phyloP scores from a whole-genome alignment of 106 monocot genomes.

The Apostasia ramifera region DNA sequence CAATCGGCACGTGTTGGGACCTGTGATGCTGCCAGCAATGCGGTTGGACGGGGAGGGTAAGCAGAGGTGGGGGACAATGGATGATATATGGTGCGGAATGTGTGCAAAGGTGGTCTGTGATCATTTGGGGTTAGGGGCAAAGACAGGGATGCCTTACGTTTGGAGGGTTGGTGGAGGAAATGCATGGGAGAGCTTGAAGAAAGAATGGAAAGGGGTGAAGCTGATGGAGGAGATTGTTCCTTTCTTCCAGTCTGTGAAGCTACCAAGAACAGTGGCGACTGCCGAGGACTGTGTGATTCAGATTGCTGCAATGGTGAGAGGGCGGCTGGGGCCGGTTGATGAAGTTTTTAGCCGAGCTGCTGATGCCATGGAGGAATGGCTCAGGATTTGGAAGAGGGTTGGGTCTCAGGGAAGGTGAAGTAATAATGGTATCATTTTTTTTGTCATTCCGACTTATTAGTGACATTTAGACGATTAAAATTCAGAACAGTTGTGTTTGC shows the following conservation, averaged over 20 bases:
- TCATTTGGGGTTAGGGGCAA: slow-evolving; percentile 56
- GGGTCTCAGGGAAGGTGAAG: slow-evolving; percentile 17
- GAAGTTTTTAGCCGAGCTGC: slow-evolving; percentile 40
- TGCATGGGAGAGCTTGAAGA: slow-evolving; percentile 37
- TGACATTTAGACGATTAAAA: neutral
- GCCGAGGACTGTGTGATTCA: slow-evolving; percentile 54
- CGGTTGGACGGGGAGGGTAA: slow-evolving; percentile 58
- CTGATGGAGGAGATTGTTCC: slow-evolving; percentile 55
- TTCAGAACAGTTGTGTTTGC: too few species aligned
- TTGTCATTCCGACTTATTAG: neutral
- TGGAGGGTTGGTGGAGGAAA: slow-evolving; percentile 22
- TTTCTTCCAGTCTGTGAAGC: slow-evolving; percentile 57
- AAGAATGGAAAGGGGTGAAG: slow-evolving; percentile 56
- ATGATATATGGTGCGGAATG: slow-evolving; percentile 81
- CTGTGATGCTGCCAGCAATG: slow-evolving; percentile 53
- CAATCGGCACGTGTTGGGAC: slow-evolving; percentile 60
- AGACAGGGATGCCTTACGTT: slow-evolving; percentile 80
- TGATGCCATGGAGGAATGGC: slow-evolving; percentile 84
- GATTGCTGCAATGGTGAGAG: slow-evolving; percentile 51
- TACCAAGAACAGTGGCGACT: slow-evolving; percentile 30
- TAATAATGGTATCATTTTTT: neutral
- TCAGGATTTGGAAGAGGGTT: slow-evolving; percentile 57
- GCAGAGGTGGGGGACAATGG: slow-evolving; percentile 65
- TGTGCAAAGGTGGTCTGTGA: slow-evolving; percentile 76
- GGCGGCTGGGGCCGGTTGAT: slow-evolving; percentile 30